A percentile compares a stretch with the other conserved stretches of the same genome.
These are phyloP conservation scores for Isatis lusitanica DNA, from an alignment of 441 rosid genomes.

Conservation along the genomic window DNA sequence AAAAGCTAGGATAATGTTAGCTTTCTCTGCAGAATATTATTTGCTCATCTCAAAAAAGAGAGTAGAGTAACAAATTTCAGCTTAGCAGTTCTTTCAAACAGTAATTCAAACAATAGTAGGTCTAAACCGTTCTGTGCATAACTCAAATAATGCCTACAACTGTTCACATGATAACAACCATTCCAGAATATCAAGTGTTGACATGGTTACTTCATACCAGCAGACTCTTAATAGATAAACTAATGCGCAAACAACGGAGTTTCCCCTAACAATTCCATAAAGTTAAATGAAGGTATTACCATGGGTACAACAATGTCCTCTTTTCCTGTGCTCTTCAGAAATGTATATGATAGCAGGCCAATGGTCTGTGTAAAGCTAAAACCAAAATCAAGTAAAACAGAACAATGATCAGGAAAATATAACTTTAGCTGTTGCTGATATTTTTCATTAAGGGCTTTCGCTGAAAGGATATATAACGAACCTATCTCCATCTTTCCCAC, in stretches of 20 bases:
- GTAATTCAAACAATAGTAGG: neutral
- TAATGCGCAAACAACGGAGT: neutral
- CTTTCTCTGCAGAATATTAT: neutral
- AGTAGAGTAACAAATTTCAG: neutral
- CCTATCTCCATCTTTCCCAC: conserved; percentile 68
- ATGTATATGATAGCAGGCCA: conserved; percentile 87
- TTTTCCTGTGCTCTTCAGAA: conserved; percentile 87
- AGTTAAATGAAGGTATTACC: conserved; percentile 50
- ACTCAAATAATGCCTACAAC: neutral
- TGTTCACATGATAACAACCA: neutral
- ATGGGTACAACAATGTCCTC: conserved; percentile 97
- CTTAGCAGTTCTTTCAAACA: neutral
- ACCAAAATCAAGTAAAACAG: conserved; percentile 30
- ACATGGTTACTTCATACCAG: neutral
- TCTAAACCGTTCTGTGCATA: neutral
- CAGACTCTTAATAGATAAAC: neutral
- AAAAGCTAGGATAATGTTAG: conserved; percentile 6
- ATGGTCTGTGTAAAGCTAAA: conserved; percentile 83
- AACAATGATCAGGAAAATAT: neutral
- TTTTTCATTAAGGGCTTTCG: neutral
- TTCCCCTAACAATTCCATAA: neutral
- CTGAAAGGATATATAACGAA: conserved; percentile 30
- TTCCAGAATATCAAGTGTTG: neutral
- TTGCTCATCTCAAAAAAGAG: neutral
- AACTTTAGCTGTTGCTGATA: neutral